Conservation (phyloP, 768 basidiomycete genomes). For the Lepiota brunneoincarnata region DNA sequence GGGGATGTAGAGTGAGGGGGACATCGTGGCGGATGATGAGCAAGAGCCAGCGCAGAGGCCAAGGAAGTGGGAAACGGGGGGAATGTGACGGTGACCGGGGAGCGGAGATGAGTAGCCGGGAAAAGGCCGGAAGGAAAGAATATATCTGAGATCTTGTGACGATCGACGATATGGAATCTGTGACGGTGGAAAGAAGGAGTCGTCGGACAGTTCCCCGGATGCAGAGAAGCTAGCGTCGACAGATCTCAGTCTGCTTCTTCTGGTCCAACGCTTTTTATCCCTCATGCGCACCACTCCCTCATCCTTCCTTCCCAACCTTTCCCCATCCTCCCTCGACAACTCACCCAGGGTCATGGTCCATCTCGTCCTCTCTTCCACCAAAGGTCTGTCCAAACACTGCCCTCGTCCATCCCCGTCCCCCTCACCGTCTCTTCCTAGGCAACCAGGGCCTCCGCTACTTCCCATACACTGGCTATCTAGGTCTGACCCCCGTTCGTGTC, state of each 20-base stretch:
- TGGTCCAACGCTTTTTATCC: constrained; percentile 40
- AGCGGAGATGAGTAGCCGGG: constrained; percentile 10
- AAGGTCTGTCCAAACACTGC: constrained; percentile 32
- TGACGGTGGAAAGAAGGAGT: constrained; percentile 13
- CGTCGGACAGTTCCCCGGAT: constrained; percentile 20
- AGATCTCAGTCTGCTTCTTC: constrained; percentile 35
- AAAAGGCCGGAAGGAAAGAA: constrained; percentile 8
- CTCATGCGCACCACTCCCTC: constrained; percentile 28
- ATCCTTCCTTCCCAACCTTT: constrained; percentile 26
- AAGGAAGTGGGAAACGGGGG: constrained; percentile 5
- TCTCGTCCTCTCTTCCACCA: constrained; percentile 61
- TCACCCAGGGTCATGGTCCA: constrained; percentile 54
- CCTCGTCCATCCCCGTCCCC: neutral
- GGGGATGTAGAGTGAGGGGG: constrained; percentile 65
- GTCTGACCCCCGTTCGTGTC: constrained; percentile 74
- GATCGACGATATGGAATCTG: constrained; percentile 26
- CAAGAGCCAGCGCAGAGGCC: constrained; percentile 8
- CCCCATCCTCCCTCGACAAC: constrained; percentile 23
- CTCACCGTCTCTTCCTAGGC: constrained; percentile 32
- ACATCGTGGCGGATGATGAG: constrained; percentile 45
- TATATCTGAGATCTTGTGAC: constrained; percentile 21
- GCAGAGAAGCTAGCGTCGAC: constrained; percentile 31
- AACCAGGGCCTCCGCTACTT: constrained; percentile 71
- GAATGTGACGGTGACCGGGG: constrained; percentile 16
- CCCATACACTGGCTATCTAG: constrained; percentile 76